Percentiles rank a stretch among this genome's conserved stretches.
phyloP scores from a whole-genome alignment of 805 yeast species.

The Maudiozyma turicensis region DNA sequence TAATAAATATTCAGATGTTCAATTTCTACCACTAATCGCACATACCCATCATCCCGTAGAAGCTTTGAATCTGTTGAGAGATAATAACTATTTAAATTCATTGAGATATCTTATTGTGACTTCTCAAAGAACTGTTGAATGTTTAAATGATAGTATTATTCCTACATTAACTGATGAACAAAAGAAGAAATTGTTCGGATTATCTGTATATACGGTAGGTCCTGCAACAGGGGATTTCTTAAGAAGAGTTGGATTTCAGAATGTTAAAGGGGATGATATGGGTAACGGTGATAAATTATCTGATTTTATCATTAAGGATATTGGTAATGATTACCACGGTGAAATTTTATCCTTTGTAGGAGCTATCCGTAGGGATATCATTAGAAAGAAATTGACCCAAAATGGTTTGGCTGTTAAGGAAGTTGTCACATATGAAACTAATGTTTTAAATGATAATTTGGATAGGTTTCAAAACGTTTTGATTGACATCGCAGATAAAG shows the following conservation, averaged over 20 bases:
- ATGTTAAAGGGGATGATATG: slow-evolving; percentile 55
- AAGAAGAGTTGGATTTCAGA: slow-evolving; percentile 49
- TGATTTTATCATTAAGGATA: slow-evolving; percentile 43
- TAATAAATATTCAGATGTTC: slow-evolving; percentile 31
- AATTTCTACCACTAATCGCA: slow-evolving; percentile 63
- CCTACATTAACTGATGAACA: slow-evolving; percentile 11
- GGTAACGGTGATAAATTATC: slow-evolving; percentile 75
- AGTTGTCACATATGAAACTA: slow-evolving; percentile 60
- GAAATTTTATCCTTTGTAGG: slow-evolving; percentile 73
- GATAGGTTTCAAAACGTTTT: slow-evolving; percentile 26
- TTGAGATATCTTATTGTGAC: slow-evolving; percentile 62
- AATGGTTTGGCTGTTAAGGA: slow-evolving; percentile 33
- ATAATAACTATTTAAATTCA: slow-evolving; percentile 32
- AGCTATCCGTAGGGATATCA: slow-evolving; percentile 67
- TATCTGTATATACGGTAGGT: slow-evolving; percentile 78
- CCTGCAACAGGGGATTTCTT: slow-evolving; percentile 71
- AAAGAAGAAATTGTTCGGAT: slow-evolving; percentile 29
- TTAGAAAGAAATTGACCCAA: slow-evolving; percentile 48
- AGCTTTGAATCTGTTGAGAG: slow-evolving; percentile 37
- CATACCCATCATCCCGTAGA: slow-evolving; percentile 43
- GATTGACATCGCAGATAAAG: slow-evolving; percentile 7
- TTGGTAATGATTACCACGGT: slow-evolving; percentile 2
- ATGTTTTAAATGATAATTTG: slow-evolving; percentile 37
- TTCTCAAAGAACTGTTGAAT: slow-evolving; percentile 86
- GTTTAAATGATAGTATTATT: slow-evolving; percentile 41